Conservation (phyloP, 1,139 yeast genomes). For the Suhomyces yuchorum region DNA sequence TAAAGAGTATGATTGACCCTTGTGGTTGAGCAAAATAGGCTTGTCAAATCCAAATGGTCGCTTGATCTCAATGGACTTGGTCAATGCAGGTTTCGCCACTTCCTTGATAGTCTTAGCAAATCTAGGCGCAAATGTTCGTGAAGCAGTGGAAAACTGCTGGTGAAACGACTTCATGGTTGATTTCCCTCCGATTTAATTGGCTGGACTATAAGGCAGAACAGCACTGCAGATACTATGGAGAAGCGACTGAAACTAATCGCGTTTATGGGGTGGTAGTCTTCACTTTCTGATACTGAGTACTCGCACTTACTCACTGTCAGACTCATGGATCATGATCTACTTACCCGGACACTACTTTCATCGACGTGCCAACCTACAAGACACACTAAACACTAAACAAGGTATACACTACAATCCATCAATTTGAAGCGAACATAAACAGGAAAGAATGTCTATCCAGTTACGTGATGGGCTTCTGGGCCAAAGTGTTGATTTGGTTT, state of each 20-base stretch:
- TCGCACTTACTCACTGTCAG: neutral
- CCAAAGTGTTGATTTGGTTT: constrained; percentile 69
- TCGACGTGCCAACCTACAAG: constrained; percentile 7
- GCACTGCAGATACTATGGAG: neutral
- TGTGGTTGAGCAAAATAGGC: constrained; percentile 34
- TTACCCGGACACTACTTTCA: constrained; percentile 13
- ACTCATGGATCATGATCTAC: neutral
- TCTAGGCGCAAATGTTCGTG: constrained; percentile 13
- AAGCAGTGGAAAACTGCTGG: constrained; percentile 8
- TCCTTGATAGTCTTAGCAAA: constrained; percentile 21
- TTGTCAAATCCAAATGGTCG: constrained; percentile 45
- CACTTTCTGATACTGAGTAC: neutral
- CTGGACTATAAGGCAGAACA: neutral
- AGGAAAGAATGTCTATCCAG: constrained; percentile 50
- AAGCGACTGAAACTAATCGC: neutral
- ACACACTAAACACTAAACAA: neutral
- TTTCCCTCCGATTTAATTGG: neutral
- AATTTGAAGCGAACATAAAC: constrained; percentile 6
- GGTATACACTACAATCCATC: neutral
- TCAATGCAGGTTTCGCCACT: constrained; percentile 23
- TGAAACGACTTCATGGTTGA: neutral
- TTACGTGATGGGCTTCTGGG: constrained; percentile 57
- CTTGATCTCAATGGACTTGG: constrained; percentile 25
- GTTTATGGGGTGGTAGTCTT: neutral
- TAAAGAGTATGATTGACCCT: constrained; percentile 24